Conservation (phyloP, 1,284 basidiomycete genomes). For the Pyrrhoderma noxium region DNA sequence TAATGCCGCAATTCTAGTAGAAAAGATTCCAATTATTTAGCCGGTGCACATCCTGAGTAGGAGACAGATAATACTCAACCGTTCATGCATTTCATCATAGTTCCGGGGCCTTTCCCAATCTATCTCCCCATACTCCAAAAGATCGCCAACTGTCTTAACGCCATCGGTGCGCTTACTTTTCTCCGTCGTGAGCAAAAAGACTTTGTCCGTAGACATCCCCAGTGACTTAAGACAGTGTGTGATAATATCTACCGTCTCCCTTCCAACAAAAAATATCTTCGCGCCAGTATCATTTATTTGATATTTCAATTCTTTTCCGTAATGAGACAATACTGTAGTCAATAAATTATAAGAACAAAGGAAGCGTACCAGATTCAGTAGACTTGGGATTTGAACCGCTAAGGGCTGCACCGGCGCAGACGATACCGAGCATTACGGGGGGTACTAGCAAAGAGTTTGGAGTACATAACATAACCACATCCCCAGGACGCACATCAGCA, state of each 20-base stretch:
- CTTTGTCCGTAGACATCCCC: constrained; percentile 12
- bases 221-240: constrained; percentile 9
- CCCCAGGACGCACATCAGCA: constrained; percentile 13
- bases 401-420: constrained; percentile 18
- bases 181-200: constrained; percentile 8
- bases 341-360: too few species aligned
- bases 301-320: constrained; percentile 15
- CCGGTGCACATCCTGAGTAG: background rate
- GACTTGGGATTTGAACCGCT: constrained; percentile 18
- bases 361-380: background rate
- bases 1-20: constrained; percentile 21
- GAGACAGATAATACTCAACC: constrained; percentile 3
- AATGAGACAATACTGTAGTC: too few species aligned
- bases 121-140: constrained; percentile 18
- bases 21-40: background rate
- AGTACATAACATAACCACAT: constrained; percentile 16
- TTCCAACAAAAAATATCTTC: constrained; percentile 17
- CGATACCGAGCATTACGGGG: constrained; percentile 17
- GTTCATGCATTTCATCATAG: constrained; percentile 4
- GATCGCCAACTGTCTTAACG: constrained; percentile 12
- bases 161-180: constrained; percentile 11
- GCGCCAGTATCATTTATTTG: constrained; percentile 18
- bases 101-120: constrained; percentile 14
- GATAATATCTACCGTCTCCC: constrained; percentile 12
- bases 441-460: constrained; percentile 16